Evolutionary conservation across 2,329 filamentous ascomycete genomes (phyloP), one percentile per base, ranked within the genome.

Genomic region (Aspergillus neoniger): DNA sequence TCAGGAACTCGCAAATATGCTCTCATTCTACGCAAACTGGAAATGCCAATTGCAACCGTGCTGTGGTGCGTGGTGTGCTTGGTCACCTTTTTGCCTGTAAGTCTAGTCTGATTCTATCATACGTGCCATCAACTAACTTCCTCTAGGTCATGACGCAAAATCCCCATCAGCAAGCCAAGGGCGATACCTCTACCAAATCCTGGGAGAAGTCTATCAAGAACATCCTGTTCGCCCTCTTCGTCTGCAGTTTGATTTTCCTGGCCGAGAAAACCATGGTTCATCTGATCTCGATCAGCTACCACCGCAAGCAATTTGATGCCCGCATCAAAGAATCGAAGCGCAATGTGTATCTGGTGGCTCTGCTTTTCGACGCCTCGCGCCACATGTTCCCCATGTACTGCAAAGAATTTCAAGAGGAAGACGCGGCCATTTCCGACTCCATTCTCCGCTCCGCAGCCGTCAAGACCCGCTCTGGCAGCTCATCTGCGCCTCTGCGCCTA

Each of bases 371-470:
- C 65, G 92, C 93, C 19, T 97, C 94, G 3, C 86, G 92, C 56
- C 84, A 87, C 5, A 82, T 98, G 54, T 99, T 98, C 72, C 95
- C 95, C 25, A 90, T 92, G 78, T 96, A 96, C 79, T 96, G 92
- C 77, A 83, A 82, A 23, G 94, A 98, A 70, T 98, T 99, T 69
- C 83, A 85, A 17, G 91, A 97, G 23, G 95, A 98, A 74, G 95
- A 99, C 76, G 91, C 93, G 72, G 83, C 92, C 70, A 97, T 99
- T 73, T 91, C 91, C 71, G 92, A 96, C 77, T 90, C 88, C 61
- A 86, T 92, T 70, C 80, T 91, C 49, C 83, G 86, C 65, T 80
- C 91, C 17, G 80, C 83, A 10, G 82, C 79, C 47, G 67, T 66
- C 58, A 65, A 80, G 74, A 47, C 38, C 14, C 54, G 36, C 25